A percentile compares a stretch with the other conserved stretches of the same genome.
These are phyloP conservation scores for Sugiyamaella japonica DNA, from an alignment of 1,139 yeast genomes.

Conservation along the genomic window DNA sequence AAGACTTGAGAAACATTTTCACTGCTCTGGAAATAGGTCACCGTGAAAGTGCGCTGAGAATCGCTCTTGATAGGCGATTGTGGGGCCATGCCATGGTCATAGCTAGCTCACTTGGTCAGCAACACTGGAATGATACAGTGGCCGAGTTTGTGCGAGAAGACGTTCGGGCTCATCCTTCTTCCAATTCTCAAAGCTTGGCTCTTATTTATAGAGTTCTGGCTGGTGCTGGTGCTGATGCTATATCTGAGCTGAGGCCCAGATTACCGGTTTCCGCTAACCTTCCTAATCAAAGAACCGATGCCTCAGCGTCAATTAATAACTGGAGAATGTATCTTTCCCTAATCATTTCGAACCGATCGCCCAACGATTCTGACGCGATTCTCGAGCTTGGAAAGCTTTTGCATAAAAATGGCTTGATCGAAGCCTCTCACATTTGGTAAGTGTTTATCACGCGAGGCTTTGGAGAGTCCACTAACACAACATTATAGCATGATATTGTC, in stretches of 20 bases:
- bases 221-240: slow-evolving; percentile 59
- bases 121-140: slow-evolving; percentile 60
- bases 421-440: slow-evolving; percentile 40
- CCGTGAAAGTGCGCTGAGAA: slow-evolving; percentile 62
- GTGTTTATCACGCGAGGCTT: slow-evolving; percentile 16
- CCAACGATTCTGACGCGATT: slow-evolving; percentile 38
- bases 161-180: slow-evolving; percentile 37
- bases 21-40: slow-evolving; percentile 59
- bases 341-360: slow-evolving; percentile 38
- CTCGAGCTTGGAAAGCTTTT: slow-evolving; percentile 39
- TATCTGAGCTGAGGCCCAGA: slow-evolving; percentile 47
- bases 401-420: slow-evolving; percentile 33
- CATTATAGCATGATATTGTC: slow-evolving; percentile 31
- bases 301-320: slow-evolving; percentile 26
- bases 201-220: slow-evolving; percentile 62
- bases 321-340: slow-evolving; percentile 42
- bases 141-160: slow-evolving; percentile 50
- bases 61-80: slow-evolving; percentile 62
- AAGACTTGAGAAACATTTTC: slow-evolving; percentile 37
- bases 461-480: neutral
- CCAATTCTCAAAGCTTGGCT: slow-evolving; percentile 56
- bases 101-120: slow-evolving; percentile 64
- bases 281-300: slow-evolving; percentile 17
- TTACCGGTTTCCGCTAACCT: slow-evolving; percentile 29
- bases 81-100: slow-evolving; percentile 78